phyloP scores from a whole-genome alignment of 2,329 filamentous ascomycete species.

The Exserohilum turcica region DNA sequence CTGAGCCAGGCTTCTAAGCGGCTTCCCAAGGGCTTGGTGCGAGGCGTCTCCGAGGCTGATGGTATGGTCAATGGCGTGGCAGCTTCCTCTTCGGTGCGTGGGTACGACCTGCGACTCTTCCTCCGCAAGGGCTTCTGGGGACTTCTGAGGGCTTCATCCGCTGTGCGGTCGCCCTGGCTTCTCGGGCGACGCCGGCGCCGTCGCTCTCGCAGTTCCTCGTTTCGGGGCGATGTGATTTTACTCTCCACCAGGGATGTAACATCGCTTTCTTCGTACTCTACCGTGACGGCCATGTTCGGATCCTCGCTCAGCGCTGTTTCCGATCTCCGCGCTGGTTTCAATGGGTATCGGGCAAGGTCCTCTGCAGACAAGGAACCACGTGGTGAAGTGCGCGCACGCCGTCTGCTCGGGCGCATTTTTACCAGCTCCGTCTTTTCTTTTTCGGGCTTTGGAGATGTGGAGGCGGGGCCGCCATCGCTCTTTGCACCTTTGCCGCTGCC shows the following conservation, averaged over 20 bases:
- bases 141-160: conserved; percentile 32
- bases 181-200: conserved; percentile 36
- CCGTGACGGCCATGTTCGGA: conserved; percentile 30
- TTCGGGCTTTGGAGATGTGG: conserved; percentile 27
- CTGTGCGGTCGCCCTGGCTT: conserved; percentile 31
- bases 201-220: conserved; percentile 36
- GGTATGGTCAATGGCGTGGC: conserved; percentile 23
- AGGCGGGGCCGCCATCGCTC: conserved; percentile 26
- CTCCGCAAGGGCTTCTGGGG: conserved; percentile 24
- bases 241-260: conserved; percentile 19
- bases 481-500: conserved; percentile 33
- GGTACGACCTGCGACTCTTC: conserved; percentile 34
- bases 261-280: conserved; percentile 36
- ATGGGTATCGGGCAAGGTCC: conserved; percentile 25
- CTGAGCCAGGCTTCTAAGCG: conserved; percentile 68
- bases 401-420: conserved; percentile 36
- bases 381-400: conserved; percentile 38
- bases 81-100: conserved; percentile 30
- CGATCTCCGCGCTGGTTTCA: conserved; percentile 27
- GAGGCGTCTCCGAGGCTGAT: conserved; percentile 39
- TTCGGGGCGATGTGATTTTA: conserved; percentile 18
- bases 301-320: conserved; percentile 33
- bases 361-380: conserved; percentile 41
- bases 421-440: conserved; percentile 33
- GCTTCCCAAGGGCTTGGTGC: conserved; percentile 52